phyloP scores from a whole-genome alignment of 1,284 basidiomycete genomes.

The Phlebopus sp. region DNA sequence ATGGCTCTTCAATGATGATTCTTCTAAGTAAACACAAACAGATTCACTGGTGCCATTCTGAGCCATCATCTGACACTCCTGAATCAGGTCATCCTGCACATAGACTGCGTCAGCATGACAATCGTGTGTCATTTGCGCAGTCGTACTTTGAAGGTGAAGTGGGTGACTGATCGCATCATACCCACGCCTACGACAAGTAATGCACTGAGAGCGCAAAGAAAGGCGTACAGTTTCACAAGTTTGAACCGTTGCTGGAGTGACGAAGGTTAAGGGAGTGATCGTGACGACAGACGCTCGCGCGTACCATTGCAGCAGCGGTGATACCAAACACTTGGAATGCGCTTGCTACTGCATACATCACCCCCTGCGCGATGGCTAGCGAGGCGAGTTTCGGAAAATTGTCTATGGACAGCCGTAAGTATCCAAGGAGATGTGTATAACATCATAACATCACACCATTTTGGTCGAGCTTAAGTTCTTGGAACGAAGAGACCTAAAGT shows the following conservation, averaged over 20 bases:
- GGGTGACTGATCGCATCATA: constrained; percentile 56
- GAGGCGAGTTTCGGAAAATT: constrained; percentile 48
- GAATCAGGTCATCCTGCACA: constrained; percentile 30
- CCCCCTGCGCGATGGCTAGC: constrained; percentile 59
- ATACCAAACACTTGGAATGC: constrained; percentile 60
- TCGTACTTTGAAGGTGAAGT: constrained; percentile 66
- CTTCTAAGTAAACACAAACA: constrained; percentile 15
- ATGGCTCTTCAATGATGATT: neutral
- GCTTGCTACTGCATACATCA: constrained; percentile 49
- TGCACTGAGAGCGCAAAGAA: constrained; percentile 49
- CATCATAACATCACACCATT: constrained; percentile 38
- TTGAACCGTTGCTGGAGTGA: constrained; percentile 53
- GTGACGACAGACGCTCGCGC: constrained; percentile 27
- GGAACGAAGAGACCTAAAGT: constrained; percentile 56
- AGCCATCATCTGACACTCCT: constrained; percentile 22
- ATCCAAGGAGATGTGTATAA: neutral
- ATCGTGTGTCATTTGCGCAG: neutral
- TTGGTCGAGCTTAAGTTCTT: constrained; percentile 47
- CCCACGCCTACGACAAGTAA: constrained; percentile 53
- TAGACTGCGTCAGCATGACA: constrained; percentile 20
- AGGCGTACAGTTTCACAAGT: constrained; percentile 56
- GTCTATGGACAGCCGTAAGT: constrained; percentile 33
- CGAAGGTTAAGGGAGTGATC: neutral
- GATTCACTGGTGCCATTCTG: constrained; percentile 16
- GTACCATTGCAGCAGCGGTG: constrained; percentile 50